phyloP scores from a whole-genome alignment of 2,329 filamentous ascomycete species.

The Penicillium occitanis region DNA sequence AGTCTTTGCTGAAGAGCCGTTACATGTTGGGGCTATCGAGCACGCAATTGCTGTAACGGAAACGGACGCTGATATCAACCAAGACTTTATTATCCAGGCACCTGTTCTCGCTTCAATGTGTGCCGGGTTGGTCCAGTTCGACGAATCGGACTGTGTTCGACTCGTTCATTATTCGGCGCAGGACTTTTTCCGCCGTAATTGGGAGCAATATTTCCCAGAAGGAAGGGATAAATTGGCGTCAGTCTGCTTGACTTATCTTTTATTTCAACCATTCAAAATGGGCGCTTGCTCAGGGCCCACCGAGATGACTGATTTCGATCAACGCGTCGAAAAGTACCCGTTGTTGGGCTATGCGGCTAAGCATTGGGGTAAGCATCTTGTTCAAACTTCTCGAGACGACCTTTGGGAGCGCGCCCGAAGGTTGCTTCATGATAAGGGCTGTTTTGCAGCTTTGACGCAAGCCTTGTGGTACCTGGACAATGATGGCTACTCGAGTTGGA shows the following conservation, averaged over 20 bases:
- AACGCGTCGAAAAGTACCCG: neutral
- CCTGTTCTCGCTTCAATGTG: slow-evolving; percentile 4
- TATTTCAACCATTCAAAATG: neutral
- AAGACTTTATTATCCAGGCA: slow-evolving; percentile 1
- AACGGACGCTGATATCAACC: neutral
- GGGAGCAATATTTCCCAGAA: slow-evolving; percentile 5
- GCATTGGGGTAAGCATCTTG: slow-evolving; percentile 2
- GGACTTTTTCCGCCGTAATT: slow-evolving; percentile 7
- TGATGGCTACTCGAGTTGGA: slow-evolving; percentile 1
- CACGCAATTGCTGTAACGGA: slow-evolving; percentile 8
- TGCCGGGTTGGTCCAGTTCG: neutral
- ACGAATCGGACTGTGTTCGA: slow-evolving; percentile 4
- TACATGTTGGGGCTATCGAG: slow-evolving; percentile 5
- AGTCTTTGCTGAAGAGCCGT: slow-evolving; percentile 7
- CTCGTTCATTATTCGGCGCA: slow-evolving; percentile 4
- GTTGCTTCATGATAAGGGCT: neutral
- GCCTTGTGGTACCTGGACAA: slow-evolving; percentile 6
- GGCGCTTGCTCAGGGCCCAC: slow-evolving; percentile 3
- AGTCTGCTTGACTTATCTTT: slow-evolving; percentile 1
- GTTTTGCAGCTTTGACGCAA: slow-evolving; percentile 4
- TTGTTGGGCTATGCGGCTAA: slow-evolving; percentile 4
- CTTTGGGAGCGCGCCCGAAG: slow-evolving; percentile 1
- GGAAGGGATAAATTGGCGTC: slow-evolving; percentile 3
- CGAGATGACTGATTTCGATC: neutral
- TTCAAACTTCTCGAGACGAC: slow-evolving; percentile 1